Evolutionary conservation across 1,284 basidiomycete genomes (phyloP), one percentile per base, ranked within the genome.

Genomic region (Fomitopsis betulina): DNA sequence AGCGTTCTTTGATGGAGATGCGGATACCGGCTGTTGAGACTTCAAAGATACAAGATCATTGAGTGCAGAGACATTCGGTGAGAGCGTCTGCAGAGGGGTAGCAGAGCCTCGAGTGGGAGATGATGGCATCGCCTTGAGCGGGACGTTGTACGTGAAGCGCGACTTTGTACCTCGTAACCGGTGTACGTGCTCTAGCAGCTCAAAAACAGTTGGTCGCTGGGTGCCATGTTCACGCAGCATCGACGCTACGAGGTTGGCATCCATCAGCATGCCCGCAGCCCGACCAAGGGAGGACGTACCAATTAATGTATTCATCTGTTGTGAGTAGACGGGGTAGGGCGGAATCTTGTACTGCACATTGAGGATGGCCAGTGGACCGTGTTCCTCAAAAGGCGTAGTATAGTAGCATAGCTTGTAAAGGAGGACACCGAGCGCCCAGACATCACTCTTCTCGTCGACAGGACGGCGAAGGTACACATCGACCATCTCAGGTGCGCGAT

Each of bases 401-500:
- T 99, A 99, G 75, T 98, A 99, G 75, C 97, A 99, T 7, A 84
- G 79, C 73, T 92, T 92, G 77, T 92, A 92, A 10, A 92, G 77
- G 17, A 92, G 72, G 21, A 91, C 88, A 33, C 89, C 89, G 25
- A 92, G 76, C 0, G 89, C 89, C 89, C 89, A 91, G 1, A 91
- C 83, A 66, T 91, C 88, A 56, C 93, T 93, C 76, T 95, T 96
- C 72, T 96, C 93, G 68, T 96, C 93, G 50, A 96, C 84, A 2
- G 91, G 88, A 59, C 91, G 80, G 58, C 93, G 82, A 54, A 89
- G 81, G 72, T 91, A 91, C 0, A 91, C 86, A 70, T 99, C 96
- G 32, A 99, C 91, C 94, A 99, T 98, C 74, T 99, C 97, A 2
- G 97, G 97, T 39, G 96, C 94, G 43, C 97, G 82, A 69, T 98